Evolutionary conservation across 768 basidiomycete species (phyloP).

Genomic region (Dacryopinax spathularia): DNA sequence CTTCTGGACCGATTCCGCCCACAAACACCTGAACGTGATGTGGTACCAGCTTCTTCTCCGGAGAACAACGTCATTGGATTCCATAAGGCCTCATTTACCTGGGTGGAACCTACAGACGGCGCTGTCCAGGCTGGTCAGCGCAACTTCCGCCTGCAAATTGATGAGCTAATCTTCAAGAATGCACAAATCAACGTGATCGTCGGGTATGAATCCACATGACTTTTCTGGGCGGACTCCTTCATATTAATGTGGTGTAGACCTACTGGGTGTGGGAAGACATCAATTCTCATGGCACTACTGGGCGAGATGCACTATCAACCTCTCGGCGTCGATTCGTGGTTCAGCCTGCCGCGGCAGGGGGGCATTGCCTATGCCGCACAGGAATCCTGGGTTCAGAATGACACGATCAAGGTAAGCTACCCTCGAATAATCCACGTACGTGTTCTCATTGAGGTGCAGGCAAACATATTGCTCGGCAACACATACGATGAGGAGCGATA

Average conservation of each 20-base stretch:
- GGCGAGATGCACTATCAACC: conserved; percentile 29
- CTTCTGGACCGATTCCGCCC: conserved; percentile 21
- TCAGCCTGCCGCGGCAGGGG: conserved; percentile 48
- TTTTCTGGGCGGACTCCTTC: no score
- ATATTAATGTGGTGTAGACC: no score
- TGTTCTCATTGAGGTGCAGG: conserved; percentile 28
- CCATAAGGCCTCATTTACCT: conserved; percentile 33
- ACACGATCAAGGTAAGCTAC: conserved; percentile 44
- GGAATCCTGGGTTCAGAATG: conserved; percentile 74
- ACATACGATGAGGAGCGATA: conserved; percentile 33
- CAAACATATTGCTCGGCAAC: conserved; percentile 38
- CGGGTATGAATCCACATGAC: background rate
- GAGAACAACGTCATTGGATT: conserved; percentile 12
- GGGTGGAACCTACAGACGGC: conserved; percentile 36
- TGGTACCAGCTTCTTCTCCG: conserved; percentile 6
- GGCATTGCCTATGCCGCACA: conserved; percentile 74
- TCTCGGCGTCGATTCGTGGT: conserved; percentile 38
- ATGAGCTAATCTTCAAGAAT: conserved; percentile 22
- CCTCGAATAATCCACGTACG: background rate
- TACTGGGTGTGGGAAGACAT: conserved; percentile 21
- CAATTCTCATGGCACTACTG: conserved; percentile 21
- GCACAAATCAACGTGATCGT: background rate
- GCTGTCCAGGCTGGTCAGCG: conserved; percentile 35
- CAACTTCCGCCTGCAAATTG: conserved; percentile 23
- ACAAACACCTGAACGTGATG: conserved; percentile 7